These are phyloP conservation scores for Exserohilum rostratum DNA, from an alignment of 2,329 filamentous ascomycete species.

Conservation along the genomic window DNA sequence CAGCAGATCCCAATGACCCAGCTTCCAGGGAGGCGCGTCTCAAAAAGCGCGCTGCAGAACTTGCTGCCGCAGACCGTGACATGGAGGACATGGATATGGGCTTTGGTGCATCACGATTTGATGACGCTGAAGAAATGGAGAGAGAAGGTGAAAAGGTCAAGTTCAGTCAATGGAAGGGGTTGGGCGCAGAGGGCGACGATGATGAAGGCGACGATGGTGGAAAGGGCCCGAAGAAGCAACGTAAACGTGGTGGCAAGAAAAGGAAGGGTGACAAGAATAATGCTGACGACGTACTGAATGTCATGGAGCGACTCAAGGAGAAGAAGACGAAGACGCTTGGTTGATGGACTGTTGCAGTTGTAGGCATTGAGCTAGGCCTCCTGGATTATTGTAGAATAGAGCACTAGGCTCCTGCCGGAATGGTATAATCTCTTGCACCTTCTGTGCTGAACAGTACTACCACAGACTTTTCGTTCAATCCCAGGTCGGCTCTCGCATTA, in stretches of 20 bases:
- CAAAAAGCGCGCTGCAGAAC: conserved; percentile 67
- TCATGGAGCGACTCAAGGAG: conserved; percentile 67
- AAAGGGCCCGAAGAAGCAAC: conserved; percentile 62
- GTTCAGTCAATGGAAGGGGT: conserved; percentile 66
- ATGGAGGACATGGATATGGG: conserved; percentile 92
- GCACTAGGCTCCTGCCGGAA: conserved; percentile 5
- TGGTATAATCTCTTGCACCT: conserved; percentile 51
- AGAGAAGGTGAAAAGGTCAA: conserved; percentile 64
- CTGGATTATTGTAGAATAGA: conserved; percentile 9
- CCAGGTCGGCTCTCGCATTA: conserved; percentile 42
- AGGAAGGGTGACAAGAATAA: conserved; percentile 79
- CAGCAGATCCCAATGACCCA: conserved; percentile 24
- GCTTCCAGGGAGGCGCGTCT: conserved; percentile 69
- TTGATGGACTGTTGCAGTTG: background rate
- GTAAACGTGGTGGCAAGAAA: conserved; percentile 76
- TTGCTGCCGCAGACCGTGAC: conserved; percentile 75
- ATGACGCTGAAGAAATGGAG: conserved; percentile 85
- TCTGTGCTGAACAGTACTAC: conserved; percentile 73
- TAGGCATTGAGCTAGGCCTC: background rate
- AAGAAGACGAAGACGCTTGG: conserved; percentile 34
- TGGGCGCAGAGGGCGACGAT: conserved; percentile 60
- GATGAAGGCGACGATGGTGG: conserved; percentile 53
- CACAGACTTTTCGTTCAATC: conserved; percentile 57
- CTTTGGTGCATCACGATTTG: conserved; percentile 85
- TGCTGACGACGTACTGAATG: conserved; percentile 78